phyloP scores from a whole-genome alignment of 257 asterid species.

The Plantago ovata region DNA sequence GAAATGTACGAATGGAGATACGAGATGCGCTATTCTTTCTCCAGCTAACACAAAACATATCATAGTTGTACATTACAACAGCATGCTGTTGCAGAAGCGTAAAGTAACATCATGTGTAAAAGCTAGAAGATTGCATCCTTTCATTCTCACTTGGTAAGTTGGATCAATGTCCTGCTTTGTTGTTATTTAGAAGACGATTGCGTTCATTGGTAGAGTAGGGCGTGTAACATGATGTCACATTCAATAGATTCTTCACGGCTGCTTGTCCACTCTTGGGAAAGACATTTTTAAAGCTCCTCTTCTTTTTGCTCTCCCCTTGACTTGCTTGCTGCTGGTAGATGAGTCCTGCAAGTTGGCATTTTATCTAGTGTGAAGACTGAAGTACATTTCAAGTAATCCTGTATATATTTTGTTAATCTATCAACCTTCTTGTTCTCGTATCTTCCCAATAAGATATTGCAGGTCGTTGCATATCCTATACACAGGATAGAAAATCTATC shows the following conservation, averaged over 20 bases:
- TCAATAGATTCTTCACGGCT: conserved; percentile 33
- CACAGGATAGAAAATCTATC: no score
- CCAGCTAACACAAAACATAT: neutral
- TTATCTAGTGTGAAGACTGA: neutral
- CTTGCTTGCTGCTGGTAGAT: conserved; percentile 11
- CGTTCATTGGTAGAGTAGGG: conserved; percentile 14
- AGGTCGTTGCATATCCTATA: no score
- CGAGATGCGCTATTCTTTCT: neutral
- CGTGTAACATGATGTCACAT: conserved; percentile 22
- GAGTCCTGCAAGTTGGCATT: conserved; percentile 10
- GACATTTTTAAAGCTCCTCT: conserved; percentile 32
- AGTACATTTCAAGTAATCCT: neutral
- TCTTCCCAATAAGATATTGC: no score
- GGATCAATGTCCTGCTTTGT: conserved; percentile 24
- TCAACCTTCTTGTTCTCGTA: no score
- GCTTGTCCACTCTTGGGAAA: conserved; percentile 30
- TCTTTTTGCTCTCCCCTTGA: conserved; percentile 22
- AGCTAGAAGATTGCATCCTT: neutral
- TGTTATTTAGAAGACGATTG: conserved; percentile 21
- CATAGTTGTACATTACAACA: neutral
- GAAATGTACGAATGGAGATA: neutral
- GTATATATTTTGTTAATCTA: neutral
- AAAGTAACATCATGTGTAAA: neutral
- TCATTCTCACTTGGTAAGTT: neutral
- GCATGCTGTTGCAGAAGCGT: neutral